Conservation (phyloP, 768 basidiomycete genomes). For the Porphyrellus cyaneotinctus region DNA sequence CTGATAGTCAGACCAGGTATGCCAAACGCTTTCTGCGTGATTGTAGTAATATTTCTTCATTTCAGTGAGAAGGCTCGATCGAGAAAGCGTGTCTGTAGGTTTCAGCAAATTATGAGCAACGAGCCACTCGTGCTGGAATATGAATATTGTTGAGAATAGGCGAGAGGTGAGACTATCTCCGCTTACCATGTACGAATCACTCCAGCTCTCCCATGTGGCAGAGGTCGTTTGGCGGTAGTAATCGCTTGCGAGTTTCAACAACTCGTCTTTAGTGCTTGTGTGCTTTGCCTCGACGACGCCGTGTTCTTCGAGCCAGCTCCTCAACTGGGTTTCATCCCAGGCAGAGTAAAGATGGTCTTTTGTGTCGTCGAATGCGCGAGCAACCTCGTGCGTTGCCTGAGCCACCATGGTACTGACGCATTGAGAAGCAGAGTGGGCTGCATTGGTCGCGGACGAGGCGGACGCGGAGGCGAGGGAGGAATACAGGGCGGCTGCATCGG, state of each 20-base stretch:
- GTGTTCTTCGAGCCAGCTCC: conserved; percentile 69
- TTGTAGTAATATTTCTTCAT: conserved; percentile 82
- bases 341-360: conserved; percentile 88
- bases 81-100: conserved; percentile 46
- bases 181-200: conserved; percentile 74
- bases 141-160: conserved; percentile 1
- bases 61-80: conserved; percentile 53
- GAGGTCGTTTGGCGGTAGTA: conserved; percentile 58
- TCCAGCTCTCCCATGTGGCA: conserved; percentile 84
- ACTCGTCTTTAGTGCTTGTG: conserved; percentile 53
- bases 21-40: conserved; percentile 49
- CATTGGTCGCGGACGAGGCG: conserved; percentile 42
- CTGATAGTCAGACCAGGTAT: conserved; percentile 74
- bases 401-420: conserved; percentile 41
- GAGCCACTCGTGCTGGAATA: conserved; percentile 73
- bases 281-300: conserved; percentile 64
- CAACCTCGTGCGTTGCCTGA: conserved; percentile 51
- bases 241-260: conserved; percentile 64
- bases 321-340: conserved; percentile 79
- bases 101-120: conserved; percentile 71
- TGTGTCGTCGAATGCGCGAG: conserved; percentile 56
- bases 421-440: conserved; percentile 37
- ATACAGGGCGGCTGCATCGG: conserved; percentile 54
- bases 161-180: background rate
- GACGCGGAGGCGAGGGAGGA: conserved; percentile 45